phyloP scores from a whole-genome alignment of 345 rosid genomes.

The Rhodamnia argentea region DNA sequence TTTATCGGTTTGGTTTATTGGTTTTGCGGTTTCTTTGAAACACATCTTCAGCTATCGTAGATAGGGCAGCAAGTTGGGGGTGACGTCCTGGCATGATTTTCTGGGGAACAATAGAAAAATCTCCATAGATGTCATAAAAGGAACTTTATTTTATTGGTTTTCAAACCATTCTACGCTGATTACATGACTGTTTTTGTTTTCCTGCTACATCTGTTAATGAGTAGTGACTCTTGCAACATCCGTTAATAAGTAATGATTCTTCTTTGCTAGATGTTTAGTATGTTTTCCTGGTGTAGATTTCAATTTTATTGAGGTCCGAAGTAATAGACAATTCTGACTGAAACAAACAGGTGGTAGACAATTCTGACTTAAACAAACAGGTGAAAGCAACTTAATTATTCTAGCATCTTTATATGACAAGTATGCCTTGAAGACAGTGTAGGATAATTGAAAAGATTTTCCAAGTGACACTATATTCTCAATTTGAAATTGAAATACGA shows the following conservation, averaged over 20 bases:
- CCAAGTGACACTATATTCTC: neutral
- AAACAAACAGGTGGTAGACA: neutral
- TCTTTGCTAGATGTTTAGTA: neutral
- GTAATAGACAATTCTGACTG: neutral
- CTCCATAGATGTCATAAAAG: neutral
- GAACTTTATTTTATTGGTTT: neutral
- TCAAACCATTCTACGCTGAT: neutral
- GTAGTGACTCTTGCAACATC: neutral
- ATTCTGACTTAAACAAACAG: neutral
- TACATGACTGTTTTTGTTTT: neutral
- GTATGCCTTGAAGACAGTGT: neutral
- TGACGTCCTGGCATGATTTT: neutral
- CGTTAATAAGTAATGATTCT: neutral
- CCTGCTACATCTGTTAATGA: neutral
- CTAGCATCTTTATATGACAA: neutral
- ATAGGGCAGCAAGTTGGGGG: neutral
- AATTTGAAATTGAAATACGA: neutral
- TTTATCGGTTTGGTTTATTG: neutral
- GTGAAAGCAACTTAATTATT: neutral
- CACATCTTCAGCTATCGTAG: neutral
- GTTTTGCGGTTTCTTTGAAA: neutral
- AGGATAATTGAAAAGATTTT: neutral
- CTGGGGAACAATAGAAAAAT: neutral
- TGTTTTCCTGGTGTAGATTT: neutral
- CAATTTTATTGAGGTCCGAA: neutral